These are phyloP conservation scores for Lipomyces anomalus DNA, from an alignment of 805 yeast genomes.

Conservation along the genomic window DNA sequence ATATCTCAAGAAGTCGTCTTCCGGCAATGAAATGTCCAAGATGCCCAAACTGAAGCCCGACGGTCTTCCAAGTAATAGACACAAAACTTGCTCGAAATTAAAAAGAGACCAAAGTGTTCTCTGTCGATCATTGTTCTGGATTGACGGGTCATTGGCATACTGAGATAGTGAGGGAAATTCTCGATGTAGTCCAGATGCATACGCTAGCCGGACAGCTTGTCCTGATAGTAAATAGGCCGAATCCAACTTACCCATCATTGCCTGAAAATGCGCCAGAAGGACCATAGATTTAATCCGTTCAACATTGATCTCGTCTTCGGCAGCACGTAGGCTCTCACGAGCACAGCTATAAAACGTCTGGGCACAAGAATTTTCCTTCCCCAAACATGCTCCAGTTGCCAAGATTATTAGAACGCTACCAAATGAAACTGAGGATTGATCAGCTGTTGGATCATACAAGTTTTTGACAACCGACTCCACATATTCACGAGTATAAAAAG, in stretches of 20 bases:
- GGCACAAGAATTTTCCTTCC: slow-evolving; percentile 17
- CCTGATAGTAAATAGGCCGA: slow-evolving; percentile 15
- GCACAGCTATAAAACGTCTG: slow-evolving; percentile 6
- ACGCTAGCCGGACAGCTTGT: slow-evolving; percentile 17
- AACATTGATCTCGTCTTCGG: slow-evolving; percentile 10
- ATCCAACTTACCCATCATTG: slow-evolving; percentile 18
- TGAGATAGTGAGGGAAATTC: slow-evolving; percentile 19
- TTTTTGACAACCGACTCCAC: slow-evolving; percentile 6
- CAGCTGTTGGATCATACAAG: slow-evolving; percentile 9
- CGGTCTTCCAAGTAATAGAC: slow-evolving; percentile 17
- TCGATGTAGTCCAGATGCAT: slow-evolving; percentile 20
- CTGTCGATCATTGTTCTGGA: slow-evolving; percentile 10
- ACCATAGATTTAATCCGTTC: slow-evolving; percentile 19
- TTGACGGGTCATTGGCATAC: slow-evolving; percentile 9
- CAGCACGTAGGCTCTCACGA: slow-evolving; percentile 8
- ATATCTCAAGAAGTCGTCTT: slow-evolving; percentile 16
- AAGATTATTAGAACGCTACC: too few relatives aligned
- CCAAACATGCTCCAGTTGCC: slow-evolving; percentile 20
- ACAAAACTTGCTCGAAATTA: slow-evolving; percentile 13
- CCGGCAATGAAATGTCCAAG: slow-evolving; percentile 13
- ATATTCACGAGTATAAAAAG: slow-evolving; percentile 14
- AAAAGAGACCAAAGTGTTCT: slow-evolving; percentile 16
- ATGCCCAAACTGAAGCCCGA: slow-evolving; percentile 18
- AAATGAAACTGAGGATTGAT: too few relatives aligned
- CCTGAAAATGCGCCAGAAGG: slow-evolving; percentile 14